Conservation (phyloP, 192 early-diverging fungal genomes). For the Rhizophagus sp. region DNA sequence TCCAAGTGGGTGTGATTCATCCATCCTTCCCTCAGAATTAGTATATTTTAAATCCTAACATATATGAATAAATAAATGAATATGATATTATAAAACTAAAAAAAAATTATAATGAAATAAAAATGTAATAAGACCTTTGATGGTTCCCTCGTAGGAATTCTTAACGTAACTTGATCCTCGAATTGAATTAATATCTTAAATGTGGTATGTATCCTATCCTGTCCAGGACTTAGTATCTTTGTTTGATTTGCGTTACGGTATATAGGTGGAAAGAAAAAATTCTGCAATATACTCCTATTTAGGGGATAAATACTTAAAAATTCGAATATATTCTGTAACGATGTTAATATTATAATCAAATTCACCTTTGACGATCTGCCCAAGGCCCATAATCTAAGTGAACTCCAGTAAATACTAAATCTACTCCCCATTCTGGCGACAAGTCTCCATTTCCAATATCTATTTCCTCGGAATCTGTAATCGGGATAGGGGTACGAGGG, state of each 20-base stretch:
- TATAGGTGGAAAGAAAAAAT: conserved; percentile 73
- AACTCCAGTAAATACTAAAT: conserved; percentile 57
- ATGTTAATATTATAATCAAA: not conserved
- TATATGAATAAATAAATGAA: not conserved
- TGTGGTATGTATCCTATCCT: conserved; percentile 54
- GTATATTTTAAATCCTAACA: conserved; percentile 64
- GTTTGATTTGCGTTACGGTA: conserved; percentile 56
- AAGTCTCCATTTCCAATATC: conserved; percentile 57
- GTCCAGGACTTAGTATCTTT: conserved; percentile 48
- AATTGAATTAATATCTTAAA: conserved; percentile 67
- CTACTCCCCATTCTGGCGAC: conserved; percentile 71
- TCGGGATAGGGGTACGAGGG: conserved; percentile 33
- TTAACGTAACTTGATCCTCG: conserved; percentile 52
- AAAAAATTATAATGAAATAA: not conserved
- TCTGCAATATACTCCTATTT: conserved; percentile 57
- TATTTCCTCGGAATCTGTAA: conserved; percentile 31
- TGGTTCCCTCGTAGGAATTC: conserved; percentile 68
- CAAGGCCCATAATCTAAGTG: conserved; percentile 78
- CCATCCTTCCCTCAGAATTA: conserved; percentile 34
- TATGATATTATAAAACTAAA: not conserved
- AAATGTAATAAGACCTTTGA: conserved; percentile 57
- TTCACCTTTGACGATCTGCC: conserved; percentile 72
- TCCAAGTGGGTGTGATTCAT: conserved; percentile 23
- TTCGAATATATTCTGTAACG: not conserved
- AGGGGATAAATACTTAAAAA: not conserved